A percentile compares a stretch with the other conserved stretches of the same genome.
Evolutionary conservation across 2,329 filamentous ascomycete genomes (phyloP).

Genomic region (Microthyrium microscopicum): DNA sequence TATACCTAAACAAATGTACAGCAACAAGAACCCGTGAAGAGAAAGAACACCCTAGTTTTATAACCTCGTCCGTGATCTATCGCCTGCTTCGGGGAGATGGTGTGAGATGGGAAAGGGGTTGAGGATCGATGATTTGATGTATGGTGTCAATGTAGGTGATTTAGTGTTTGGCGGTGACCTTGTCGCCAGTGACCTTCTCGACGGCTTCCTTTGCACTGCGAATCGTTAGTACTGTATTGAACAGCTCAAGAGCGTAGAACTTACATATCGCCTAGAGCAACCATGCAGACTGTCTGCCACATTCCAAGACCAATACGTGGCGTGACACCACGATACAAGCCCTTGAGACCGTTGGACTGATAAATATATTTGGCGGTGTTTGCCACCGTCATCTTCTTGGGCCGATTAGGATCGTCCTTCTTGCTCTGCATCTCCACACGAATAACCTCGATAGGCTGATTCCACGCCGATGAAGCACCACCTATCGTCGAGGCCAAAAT

Average conservation of each 20-base stretch:
- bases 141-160: no score
- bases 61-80: no score
- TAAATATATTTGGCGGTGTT: conserved; percentile 80
- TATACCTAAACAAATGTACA: no score
- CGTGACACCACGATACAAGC: conserved; percentile 87
- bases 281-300: conserved; percentile 99
- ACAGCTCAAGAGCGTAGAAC: conserved; percentile 22
- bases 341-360: conserved; percentile 68
- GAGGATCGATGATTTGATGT: no score
- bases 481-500: conserved; percentile 71
- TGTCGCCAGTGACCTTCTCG: conserved; percentile 47
- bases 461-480: conserved; percentile 94
- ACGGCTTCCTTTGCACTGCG: conserved; percentile 47
- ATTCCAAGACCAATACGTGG: conserved; percentile 88
- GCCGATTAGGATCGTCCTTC: conserved; percentile 91
- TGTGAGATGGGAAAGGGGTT: no score
- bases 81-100: no score
- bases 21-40: no score
- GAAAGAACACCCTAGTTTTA: no score
- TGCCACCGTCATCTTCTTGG: conserved; percentile 96
- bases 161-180: conserved; percentile 49
- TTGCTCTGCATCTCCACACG: conserved; percentile 99
- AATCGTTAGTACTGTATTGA: conserved; percentile 9
- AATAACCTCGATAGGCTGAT: conserved; percentile 99
- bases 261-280: conserved; percentile 94